Percentiles rank a stretch among this genome's conserved stretches.
Evolutionary conservation across 2,329 filamentous ascomycete genomes (phyloP).

Genomic region (Alternaria conjuncta): DNA sequence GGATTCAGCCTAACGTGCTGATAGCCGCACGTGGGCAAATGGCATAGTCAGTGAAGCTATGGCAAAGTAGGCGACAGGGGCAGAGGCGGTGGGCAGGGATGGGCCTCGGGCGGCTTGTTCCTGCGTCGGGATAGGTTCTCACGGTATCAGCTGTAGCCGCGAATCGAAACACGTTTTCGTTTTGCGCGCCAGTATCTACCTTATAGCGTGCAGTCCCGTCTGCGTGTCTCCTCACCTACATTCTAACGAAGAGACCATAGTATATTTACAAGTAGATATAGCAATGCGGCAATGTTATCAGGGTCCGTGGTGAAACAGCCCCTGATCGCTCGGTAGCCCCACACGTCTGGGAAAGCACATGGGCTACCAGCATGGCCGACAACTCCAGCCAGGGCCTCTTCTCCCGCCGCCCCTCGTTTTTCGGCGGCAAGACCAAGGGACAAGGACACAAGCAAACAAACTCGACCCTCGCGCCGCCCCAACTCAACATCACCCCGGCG

Average conservation of each 20-base stretch:
- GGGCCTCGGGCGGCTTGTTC: slow-evolving; percentile 13
- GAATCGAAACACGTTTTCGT: slow-evolving; percentile 8
- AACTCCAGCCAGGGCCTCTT: slow-evolving; percentile 32
- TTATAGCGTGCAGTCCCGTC: background rate
- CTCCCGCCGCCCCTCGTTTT: slow-evolving; percentile 42
- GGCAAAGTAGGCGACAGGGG: background rate
- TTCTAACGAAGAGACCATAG: background rate
- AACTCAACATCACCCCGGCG: slow-evolving; percentile 13
- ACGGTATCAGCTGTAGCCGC: slow-evolving; percentile 11
- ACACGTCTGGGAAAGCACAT: slow-evolving; percentile 3
- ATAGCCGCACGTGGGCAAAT: background rate
- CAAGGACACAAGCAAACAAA: slow-evolving; percentile 15
- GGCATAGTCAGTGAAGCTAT: background rate
- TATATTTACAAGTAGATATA: background rate
- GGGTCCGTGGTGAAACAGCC: slow-evolving; percentile 16
- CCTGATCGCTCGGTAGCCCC: slow-evolving; percentile 21
- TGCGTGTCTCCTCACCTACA: background rate
- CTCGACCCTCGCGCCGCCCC: slow-evolving; percentile 5
- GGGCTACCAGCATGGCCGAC: slow-evolving; percentile 24
- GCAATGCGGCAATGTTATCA: background rate
- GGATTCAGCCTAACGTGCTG: background rate
- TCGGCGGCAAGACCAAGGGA: slow-evolving; percentile 27
- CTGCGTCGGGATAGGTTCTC: slow-evolving; percentile 16
- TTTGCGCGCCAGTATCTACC: background rate
- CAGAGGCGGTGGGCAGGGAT: background rate